Base-by-base conservation (phyloP, 805 yeast species). In the Yarrowia hollandica region DNA sequence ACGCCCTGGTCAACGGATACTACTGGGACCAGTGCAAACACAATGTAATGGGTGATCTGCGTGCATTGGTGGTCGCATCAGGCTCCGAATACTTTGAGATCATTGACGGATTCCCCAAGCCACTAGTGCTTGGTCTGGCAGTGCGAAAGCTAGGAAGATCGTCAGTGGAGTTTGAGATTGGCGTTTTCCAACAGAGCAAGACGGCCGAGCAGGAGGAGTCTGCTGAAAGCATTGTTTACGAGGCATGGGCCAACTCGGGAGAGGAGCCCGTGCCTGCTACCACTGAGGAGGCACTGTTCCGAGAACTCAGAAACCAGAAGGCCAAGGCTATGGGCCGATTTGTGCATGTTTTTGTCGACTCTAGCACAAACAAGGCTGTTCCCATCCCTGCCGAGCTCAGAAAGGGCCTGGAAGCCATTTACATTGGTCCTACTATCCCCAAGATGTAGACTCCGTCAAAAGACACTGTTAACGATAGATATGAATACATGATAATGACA, bases 261-360 rank as follows among this genome's bases (percentile, higher is more conserved):
- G 65, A 60, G 7, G 61, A 60, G 5, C 42, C 44, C 16, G 58
- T 52, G 2, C 58, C 58, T 11, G 44, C 44, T 11, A 35, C 58
- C 4, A 28, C 60, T 8, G 38, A 44, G 15, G 60, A 64, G 38
- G 62, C 59, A 14, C 62, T 60, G 22, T 35, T 52, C 26, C 9
- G 58, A 52, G 58, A 52, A 6, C 34, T 52, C 26, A 19, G 44
- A n/a, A 52, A 37, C 44, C 58, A 52, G n/a, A 34, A n/a, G 25
- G 69, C 67, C 14, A 64, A 64, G 23, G 71, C 71, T 8, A 62
- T 67, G 11, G 71, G 70, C 22, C 33, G 62, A 14, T 62, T 65
- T 59, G 67, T 65, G 5, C 70, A 65, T 56, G 71, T 68, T 3
- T 68, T 67, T 59, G 67, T 68, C 14, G 67, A 67, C 38, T 33